A percentile compares a stretch with the other conserved stretches of the same genome.
These are phyloP conservation scores for Rhodofomes roseus DNA, from an alignment of 1,284 basidiomycete genomes.

Conservation along the genomic window DNA sequence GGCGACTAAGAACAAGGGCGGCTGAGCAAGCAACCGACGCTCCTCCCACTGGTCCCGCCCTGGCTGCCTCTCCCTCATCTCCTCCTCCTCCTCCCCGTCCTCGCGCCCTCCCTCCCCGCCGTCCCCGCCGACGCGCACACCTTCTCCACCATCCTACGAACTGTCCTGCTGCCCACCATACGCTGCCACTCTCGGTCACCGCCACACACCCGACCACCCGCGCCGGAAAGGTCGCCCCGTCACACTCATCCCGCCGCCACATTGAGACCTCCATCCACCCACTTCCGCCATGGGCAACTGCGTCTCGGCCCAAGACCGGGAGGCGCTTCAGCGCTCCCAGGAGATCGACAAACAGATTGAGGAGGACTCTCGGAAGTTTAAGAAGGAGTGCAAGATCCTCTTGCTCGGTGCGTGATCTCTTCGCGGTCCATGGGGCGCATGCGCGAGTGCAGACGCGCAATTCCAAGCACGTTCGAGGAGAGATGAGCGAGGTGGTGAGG, in stretches of 20 bases:
- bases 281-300: slow-evolving; percentile 58
- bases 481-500: too few species aligned
- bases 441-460: neutral
- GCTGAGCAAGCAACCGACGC: slow-evolving; percentile 7
- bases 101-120: neutral
- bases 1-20: slow-evolving; percentile 4
- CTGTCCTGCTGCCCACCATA: too few species aligned
- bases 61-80: neutral
- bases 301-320: slow-evolving; percentile 54
- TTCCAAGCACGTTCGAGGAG: too few species aligned
- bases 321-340: slow-evolving; percentile 64
- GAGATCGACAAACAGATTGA: slow-evolving; percentile 72
- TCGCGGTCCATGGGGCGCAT: neutral
- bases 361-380: slow-evolving; percentile 71
- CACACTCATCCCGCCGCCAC: neutral
- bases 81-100: neutral
- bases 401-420: slow-evolving; percentile 66
- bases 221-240: too few species aligned
- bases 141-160: neutral
- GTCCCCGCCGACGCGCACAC: neutral
- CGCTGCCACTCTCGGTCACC: too few species aligned
- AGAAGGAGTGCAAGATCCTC: slow-evolving; percentile 93
- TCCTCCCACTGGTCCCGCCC: neutral
- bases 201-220: neutral
- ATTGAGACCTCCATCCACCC: neutral